Conservation (phyloP, 768 basidiomycete genomes). For the Suillus placidus region DNA sequence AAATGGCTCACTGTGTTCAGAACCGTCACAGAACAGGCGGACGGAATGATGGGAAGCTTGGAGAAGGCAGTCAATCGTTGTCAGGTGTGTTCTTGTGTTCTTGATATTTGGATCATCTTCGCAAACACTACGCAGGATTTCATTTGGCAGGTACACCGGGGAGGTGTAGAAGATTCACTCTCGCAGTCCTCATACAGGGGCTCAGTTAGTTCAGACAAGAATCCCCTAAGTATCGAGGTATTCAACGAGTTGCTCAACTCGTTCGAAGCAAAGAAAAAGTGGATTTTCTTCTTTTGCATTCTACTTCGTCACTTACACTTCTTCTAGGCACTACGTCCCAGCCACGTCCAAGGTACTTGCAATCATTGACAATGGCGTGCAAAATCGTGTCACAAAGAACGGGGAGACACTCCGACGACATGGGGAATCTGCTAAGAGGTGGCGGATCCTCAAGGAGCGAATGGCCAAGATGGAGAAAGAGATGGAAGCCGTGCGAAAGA, state of each 20-base stretch:
- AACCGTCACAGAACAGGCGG: conserved; percentile 91
- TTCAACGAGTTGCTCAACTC: conserved; percentile 71
- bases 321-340: conserved; percentile 86
- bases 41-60: conserved; percentile 95
- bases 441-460: conserved; percentile 78
- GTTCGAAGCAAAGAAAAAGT: conserved; percentile 90
- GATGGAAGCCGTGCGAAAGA: conserved; percentile 71
- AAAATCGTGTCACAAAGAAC: conserved; percentile 93
- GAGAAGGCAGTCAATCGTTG: conserved; percentile 92
- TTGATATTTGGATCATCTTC: not conserved
- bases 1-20: conserved; percentile 96
- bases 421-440: conserved; percentile 85
- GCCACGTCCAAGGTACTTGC: conserved; percentile 90
- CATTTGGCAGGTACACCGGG: conserved; percentile 78
- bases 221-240: conserved; percentile 57
- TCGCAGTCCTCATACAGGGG: conserved; percentile 45
- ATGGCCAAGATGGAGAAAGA: conserved; percentile 81
- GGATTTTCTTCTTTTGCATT: conserved; percentile 26
- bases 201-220: conserved; percentile 53
- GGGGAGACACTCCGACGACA: conserved; percentile 91
- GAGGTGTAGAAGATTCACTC: conserved; percentile 48
- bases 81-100: conserved; percentile 57
- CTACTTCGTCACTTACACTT: conserved; percentile 17
- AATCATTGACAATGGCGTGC: conserved; percentile 93
- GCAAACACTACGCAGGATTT: conserved; percentile 60